Evolutionary conservation across 768 basidiomycete species (phyloP).

Genomic region (Leccinum boreale): DNA sequence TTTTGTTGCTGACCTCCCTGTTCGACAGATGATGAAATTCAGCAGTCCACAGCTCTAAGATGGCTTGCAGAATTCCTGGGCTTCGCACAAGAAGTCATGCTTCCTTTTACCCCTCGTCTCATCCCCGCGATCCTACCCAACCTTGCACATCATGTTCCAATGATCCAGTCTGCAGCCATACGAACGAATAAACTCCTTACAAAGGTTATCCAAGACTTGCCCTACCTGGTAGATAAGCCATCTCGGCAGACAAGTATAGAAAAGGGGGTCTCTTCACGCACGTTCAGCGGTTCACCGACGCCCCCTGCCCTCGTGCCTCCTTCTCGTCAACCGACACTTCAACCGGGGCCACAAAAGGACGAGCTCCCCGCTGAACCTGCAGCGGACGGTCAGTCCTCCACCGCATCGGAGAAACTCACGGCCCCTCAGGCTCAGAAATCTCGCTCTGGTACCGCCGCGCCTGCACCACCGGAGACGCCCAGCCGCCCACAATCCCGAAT

Average conservation of each 20-base stretch:
- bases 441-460: conserved; percentile 22
- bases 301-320: conserved; percentile 41
- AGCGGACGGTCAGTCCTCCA: conserved; percentile 30
- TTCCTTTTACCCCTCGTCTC: conserved; percentile 90
- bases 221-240: conserved; percentile 58
- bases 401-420: conserved; percentile 37
- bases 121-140: conserved; percentile 93
- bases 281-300: conserved; percentile 53
- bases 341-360: conserved; percentile 43
- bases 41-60: conserved; percentile 88
- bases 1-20: neutral
- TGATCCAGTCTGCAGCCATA: conserved; percentile 84
- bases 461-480: conserved; percentile 31
- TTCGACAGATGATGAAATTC: conserved; percentile 77
- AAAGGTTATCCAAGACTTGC: conserved; percentile 81
- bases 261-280: conserved; percentile 31
- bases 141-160: conserved; percentile 84
- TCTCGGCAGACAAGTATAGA: conserved; percentile 23
- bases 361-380: conserved; percentile 44
- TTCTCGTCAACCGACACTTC: conserved; percentile 50
- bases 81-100: conserved; percentile 88
- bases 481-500: conserved; percentile 65
- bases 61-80: conserved; percentile 91
- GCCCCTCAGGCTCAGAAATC: conserved; percentile 33
- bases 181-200: conserved; percentile 84